Evolutionary conservation across 2,329 filamentous ascomycete genomes (phyloP), one percentile per base, ranked within the genome.

Genomic region (Knoxdaviesia capensis): DNA sequence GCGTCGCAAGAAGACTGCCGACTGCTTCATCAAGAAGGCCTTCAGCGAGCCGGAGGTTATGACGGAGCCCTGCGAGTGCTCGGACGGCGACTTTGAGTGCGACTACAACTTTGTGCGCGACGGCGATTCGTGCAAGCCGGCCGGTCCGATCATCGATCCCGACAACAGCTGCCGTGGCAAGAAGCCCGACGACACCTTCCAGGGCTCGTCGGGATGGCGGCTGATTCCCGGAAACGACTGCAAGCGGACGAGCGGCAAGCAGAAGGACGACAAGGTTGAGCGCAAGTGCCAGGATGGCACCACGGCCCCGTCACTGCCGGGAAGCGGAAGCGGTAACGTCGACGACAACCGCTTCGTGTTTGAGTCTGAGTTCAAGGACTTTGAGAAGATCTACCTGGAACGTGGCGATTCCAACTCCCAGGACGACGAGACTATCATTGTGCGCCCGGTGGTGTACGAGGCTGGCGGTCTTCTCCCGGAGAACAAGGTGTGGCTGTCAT

Each of bases 101-200:
- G 88, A 96, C 55, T 94, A 82, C 66, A 92, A 93, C 57, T 96
- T 94, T 55, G 64, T 76, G 45, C 72, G 73, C 50, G 74, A 88
- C 47, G 68, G 71, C 41, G 72, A 71, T 40, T 68, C 78, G 47
- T 96, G 90, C 55, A 65, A 75, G 29, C 68, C 71, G 6, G 71
- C 67, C 30, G 76, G 73, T 0, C 63, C 71, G 3, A 57, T 93
- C 37, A 56, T 65, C 3, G 63, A 75, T 2, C 86, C 87, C 0
- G 69, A 81, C 39, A 83, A 74, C 6, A 69, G 72, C 31, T 98
- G 90, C 59, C 74, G 80, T 53, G 56, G 63, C 3, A 64, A 63
- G 34, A 69, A 75, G 36, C 65, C 71, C 3, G 71, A 77, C 6
- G 79, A 80, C 45, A 85, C 66, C 2, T 98, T 86, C 60, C 77